These are phyloP conservation scores for Eruca vesicaria DNA, from an alignment of 441 rosid genomes.

Conservation along the genomic window DNA sequence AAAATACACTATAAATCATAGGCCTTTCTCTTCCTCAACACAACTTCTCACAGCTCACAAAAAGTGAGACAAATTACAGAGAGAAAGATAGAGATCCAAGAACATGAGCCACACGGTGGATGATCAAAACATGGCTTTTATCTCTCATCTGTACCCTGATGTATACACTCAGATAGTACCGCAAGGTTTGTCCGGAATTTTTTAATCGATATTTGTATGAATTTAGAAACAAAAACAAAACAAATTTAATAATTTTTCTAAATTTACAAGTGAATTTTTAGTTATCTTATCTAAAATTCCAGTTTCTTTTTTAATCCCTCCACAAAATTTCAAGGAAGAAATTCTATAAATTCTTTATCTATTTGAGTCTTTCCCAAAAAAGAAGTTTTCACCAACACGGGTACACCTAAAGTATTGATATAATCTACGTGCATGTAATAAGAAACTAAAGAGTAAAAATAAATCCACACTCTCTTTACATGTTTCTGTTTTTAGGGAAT, in stretches of 20 bases:
- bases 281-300: background rate
- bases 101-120: constrained; percentile 39
- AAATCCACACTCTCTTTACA: background rate
- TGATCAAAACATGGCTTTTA: constrained; percentile 44
- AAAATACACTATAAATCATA: constrained; percentile 23
- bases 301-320: background rate
- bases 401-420: background rate
- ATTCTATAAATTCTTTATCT: constrained; percentile 11
- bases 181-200: constrained; percentile 43
- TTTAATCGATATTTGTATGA: background rate
- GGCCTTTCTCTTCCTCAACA: constrained; percentile 33
- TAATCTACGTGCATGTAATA: too few relatives aligned
- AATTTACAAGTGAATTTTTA: background rate
- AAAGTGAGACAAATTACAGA: constrained; percentile 29
- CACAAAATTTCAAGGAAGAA: too few relatives aligned
- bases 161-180: constrained; percentile 45
- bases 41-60: constrained; percentile 39
- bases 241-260: background rate
- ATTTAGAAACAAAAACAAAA: background rate
- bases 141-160: constrained; percentile 52
- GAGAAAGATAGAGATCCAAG: constrained; percentile 9
- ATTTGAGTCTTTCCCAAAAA: constrained; percentile 2
- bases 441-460: background rate
- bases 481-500: background rate
- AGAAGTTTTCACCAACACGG: constrained; percentile 9